Percentiles rank a stretch among this genome's conserved stretches.
Evolutionary conservation across 768 basidiomycete genomes (phyloP).

Genomic region (Tulasnella sp.): DNA sequence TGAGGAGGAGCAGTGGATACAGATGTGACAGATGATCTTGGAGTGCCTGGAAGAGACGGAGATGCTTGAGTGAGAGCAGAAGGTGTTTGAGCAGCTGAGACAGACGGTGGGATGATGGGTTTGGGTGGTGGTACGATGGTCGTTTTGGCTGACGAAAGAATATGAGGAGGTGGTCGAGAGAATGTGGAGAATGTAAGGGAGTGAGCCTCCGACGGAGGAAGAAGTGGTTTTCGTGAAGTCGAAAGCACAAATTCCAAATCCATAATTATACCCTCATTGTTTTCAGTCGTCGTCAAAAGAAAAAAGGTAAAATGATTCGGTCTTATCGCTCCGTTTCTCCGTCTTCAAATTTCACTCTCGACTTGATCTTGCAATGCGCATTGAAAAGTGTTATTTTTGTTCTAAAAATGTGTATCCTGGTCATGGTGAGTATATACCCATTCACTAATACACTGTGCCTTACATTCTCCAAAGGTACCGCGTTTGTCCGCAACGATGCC

Average conservation of each 20-base stretch:
- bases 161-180: conserved; percentile 17
- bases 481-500: conserved; percentile 95
- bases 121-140: no score
- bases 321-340: no score
- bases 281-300: no score
- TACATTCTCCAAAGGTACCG: conserved; percentile 47
- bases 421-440: conserved; percentile 45
- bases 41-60: conserved; percentile 8
- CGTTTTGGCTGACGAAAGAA: conserved; percentile 2
- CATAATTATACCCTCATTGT: no score
- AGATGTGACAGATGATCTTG: conserved; percentile 2
- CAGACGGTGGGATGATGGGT: no score
- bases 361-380: conserved; percentile 80
- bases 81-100: conserved; percentile 6
- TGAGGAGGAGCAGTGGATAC: neutral
- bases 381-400: conserved; percentile 99
- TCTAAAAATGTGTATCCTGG: conserved; percentile 94
- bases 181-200: conserved; percentile 13
- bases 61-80: conserved; percentile 13
- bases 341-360: no score
- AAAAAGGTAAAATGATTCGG: no score
- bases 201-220: conserved; percentile 6
- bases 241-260: no score
- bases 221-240: no score
- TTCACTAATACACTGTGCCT: conserved; percentile 1